phyloP scores from a whole-genome alignment of 371 early-diverging fungal species.

The Mucor saturninus region DNA sequence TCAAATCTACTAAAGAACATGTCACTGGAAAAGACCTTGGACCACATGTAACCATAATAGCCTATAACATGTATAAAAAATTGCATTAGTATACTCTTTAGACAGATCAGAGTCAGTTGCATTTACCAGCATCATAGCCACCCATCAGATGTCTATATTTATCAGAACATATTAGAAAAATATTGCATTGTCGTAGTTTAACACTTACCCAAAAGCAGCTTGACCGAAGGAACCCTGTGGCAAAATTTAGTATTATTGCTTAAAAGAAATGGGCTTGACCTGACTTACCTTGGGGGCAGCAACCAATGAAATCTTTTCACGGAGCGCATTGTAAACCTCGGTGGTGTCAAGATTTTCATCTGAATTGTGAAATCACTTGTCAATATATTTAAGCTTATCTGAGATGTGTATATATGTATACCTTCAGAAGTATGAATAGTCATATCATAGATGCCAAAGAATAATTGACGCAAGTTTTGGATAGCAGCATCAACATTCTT shows the following conservation, averaged over 20 bases:
- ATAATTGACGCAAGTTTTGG: slow-evolving; percentile 74
- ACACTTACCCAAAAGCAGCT: slow-evolving; percentile 53
- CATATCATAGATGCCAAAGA: slow-evolving; percentile 83
- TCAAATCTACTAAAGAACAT: slow-evolving; percentile 82
- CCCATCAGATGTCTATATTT: slow-evolving; percentile 79
- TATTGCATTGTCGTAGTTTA: neutral
- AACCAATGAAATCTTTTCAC: slow-evolving; percentile 69
- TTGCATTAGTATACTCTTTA: neutral
- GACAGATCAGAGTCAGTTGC: too few relatives aligned
- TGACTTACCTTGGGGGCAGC: slow-evolving; percentile 45
- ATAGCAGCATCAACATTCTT: slow-evolving; percentile 80
- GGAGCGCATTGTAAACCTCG: slow-evolving; percentile 64
- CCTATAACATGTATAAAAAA: slow-evolving; percentile 21
- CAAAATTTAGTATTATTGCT: neutral
- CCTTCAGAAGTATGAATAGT: slow-evolving; percentile 64
- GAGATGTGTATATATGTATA: slow-evolving; percentile 1
- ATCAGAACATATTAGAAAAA: neutral
- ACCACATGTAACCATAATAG: slow-evolving; percentile 74
- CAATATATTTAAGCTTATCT: neutral
- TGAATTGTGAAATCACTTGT: slow-evolving; percentile 7
- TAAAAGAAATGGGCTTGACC: neutral
- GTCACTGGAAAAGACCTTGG: slow-evolving; percentile 85
- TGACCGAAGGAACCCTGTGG: slow-evolving; percentile 50
- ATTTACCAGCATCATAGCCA: slow-evolving; percentile 77
- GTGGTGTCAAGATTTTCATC: slow-evolving; percentile 60